Evolutionary conservation across 805 yeast species (phyloP), one percentile per base, ranked within the genome.

Genomic region (Ascoidea asiatica): DNA sequence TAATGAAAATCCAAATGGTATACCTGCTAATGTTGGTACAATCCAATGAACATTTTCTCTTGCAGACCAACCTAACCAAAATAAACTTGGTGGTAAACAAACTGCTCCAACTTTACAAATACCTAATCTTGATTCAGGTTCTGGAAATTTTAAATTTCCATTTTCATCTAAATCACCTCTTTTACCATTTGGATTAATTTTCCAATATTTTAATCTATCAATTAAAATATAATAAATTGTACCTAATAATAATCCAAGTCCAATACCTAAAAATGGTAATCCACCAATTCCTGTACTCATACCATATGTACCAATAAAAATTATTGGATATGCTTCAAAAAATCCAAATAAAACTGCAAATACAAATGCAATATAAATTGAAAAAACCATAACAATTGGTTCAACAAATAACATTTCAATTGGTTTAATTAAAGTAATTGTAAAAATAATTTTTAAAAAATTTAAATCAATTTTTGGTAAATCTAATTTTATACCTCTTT

Each of bases 31-130:
- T 20, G 75, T 66, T 5, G 94, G 85, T 8, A 75, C 81, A 67
- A 81, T 78, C 88, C 89, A 84, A 56, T 80, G 89, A 21, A 83
- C 76, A 15, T 58, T 53, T 23, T 54, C 53, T 52, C 74, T 70
- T 7, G 84, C 71, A 3, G 89, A 70, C 94, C 94, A 84, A 5
- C 80, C 94, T 46, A 82, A 66, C 94, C 92, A 84, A 62, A 84
- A 83, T 46, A 84, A 64, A 0, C 83, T 69, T 37, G 79, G 67
- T 4, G 88, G 88, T 48, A 84, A 65, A 15, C 73, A 71, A 19
- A 79, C 58, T 2, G 86, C 76, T 38, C 90, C 94, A 48, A 81
- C 59, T 54, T 80, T 75, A 52, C 81, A 79, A 4, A 79, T 63
- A 18, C 77, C 52, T 46, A 82, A 65, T 52, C 80, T 68, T 4